Conservation (phyloP, 2,329 filamentous ascomycete species). For the Phialophora expanda region DNA sequence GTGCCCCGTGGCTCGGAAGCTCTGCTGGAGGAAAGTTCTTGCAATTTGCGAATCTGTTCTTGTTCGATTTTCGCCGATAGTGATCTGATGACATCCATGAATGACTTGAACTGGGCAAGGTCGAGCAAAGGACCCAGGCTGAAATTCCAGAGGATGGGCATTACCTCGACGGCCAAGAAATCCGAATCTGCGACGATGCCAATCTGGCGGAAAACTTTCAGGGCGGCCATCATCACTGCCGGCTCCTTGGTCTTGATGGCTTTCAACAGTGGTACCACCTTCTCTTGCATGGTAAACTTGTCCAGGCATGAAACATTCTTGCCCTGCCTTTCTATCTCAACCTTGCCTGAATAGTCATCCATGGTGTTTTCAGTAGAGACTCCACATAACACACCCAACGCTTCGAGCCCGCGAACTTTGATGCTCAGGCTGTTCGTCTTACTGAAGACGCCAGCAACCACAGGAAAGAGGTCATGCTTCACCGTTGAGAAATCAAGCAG, state of each 20-base stretch:
- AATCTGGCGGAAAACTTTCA: slow-evolving; percentile 83
- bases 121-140: slow-evolving; percentile 87
- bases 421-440: slow-evolving; percentile 93
- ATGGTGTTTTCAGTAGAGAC: slow-evolving; percentile 71
- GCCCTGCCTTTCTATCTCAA: slow-evolving; percentile 53
- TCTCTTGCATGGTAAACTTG: slow-evolving; percentile 98
- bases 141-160: slow-evolving; percentile 91
- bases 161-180: slow-evolving; percentile 87
- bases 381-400: slow-evolving; percentile 87
- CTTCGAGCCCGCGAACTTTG: slow-evolving; percentile 89
- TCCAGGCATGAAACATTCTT: slow-evolving; percentile 78
- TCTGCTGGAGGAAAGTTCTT: slow-evolving; percentile 71
- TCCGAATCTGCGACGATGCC: slow-evolving; percentile 82
- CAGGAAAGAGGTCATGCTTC: slow-evolving; percentile 94
- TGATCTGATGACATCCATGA: slow-evolving; percentile 85
- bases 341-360: slow-evolving; percentile 78
- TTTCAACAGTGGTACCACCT: slow-evolving; percentile 86
- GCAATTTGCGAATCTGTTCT: slow-evolving; percentile 85
- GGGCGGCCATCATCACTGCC: slow-evolving; percentile 91
- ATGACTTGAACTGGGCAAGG: slow-evolving; percentile 82
- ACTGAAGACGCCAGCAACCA: slow-evolving; percentile 87
- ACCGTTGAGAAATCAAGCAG: slow-evolving; percentile 95
- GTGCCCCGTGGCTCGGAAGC: slow-evolving; percentile 49
- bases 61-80: slow-evolving; percentile 81
- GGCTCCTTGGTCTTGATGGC: slow-evolving; percentile 98